A percentile compares a stretch with the other conserved stretches of the same genome.
Conservation (phyloP, 352 stramenopile genomes). For the Globisporangium acanthophoron region DNA sequence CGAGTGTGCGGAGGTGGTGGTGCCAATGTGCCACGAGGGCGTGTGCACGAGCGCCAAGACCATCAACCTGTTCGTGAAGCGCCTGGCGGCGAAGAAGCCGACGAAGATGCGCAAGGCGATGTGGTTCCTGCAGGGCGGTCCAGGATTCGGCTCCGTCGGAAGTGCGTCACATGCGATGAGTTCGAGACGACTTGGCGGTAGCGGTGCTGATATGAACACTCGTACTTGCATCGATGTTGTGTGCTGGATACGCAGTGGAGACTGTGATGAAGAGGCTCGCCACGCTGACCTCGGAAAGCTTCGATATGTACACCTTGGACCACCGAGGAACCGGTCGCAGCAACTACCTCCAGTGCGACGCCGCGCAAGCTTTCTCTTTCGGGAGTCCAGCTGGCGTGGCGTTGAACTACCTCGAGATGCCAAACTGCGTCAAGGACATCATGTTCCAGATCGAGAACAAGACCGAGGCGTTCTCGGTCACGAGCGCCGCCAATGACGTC, state of each 20-base stretch:
- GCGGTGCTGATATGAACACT: neutral
- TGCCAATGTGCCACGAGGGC: conserved; percentile 62
- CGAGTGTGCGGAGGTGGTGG: conserved; percentile 59
- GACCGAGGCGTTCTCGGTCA: conserved; percentile 57
- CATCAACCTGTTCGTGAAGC: conserved; percentile 48
- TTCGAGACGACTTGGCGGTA: neutral
- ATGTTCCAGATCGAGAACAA: conserved; percentile 65
- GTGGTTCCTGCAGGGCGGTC: conserved; percentile 20
- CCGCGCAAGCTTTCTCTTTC: conserved; percentile 6
- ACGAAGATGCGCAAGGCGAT: conserved; percentile 7
- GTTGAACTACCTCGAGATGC: conserved; percentile 1
- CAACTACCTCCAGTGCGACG: conserved; percentile 12
- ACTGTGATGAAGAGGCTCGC: conserved; percentile 6
- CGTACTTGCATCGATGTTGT: neutral
- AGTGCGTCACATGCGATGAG: conserved; percentile 1
- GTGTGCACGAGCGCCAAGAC: conserved; percentile 52
- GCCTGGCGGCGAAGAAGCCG: conserved; percentile 12
- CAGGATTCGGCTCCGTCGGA: conserved; percentile 14
- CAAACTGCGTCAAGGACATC: conserved; percentile 9
- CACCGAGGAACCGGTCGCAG: conserved; percentile 16
- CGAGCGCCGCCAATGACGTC: conserved; percentile 17
- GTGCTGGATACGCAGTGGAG: conserved; percentile 11
- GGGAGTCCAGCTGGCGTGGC: conserved; percentile 1
- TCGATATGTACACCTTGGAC: conserved; percentile 20
- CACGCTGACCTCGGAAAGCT: neutral